Base-by-base conservation (phyloP, 2,329 filamentous ascomycete species). In the Trematosphaeria pertusa region DNA sequence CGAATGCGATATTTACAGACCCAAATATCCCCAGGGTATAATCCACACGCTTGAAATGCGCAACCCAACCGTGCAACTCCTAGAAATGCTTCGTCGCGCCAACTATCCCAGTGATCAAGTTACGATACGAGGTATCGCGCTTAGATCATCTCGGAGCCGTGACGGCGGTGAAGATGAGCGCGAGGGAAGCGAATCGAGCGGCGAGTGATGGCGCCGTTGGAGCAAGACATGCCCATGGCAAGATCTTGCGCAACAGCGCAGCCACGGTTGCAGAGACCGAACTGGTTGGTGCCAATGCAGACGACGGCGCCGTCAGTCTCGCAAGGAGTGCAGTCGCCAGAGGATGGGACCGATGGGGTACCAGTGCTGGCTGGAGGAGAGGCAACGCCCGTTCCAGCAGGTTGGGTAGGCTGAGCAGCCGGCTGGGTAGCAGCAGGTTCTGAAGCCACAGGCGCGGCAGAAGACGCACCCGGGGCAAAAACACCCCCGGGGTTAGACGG, bases 181-280 rank as follows among this genome's bases (percentile, higher is more conserved):
- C 62, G 64, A 45, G 58, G 60, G 49, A 58, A 59, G 31, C 58
- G 50, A 32, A 46, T 12, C 5, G 40, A 38, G 31, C 53, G 53
- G 30, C 48, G 48, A 21, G 30, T 17, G 44, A 74, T 68, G 37
- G 52, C 53, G 28, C 73, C 73, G 35, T 67, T 61, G 8, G 62
- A 55, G 64, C 76, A 79, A 5, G 58, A 54, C 36, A 72, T 78
- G 28, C 76, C 76, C 15, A 63, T 57, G 8, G 76, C 70, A 20
- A 78, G 66, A 24, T 64, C 52, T 50, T 74, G 71, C 5, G 71
- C 54, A 26, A 77, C 62, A 4, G 73, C 75, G 46, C 64, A 74
- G 35, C 71, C 68, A 40, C 68, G 62, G 64, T 77, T 67, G 70
- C 75, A 78, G 26, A 78, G 62, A 22, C 75, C 76, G 44, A 74